phyloP scores from a whole-genome alignment of 352 stramenopile genomes.

The Phytophthora kernoviae region DNA sequence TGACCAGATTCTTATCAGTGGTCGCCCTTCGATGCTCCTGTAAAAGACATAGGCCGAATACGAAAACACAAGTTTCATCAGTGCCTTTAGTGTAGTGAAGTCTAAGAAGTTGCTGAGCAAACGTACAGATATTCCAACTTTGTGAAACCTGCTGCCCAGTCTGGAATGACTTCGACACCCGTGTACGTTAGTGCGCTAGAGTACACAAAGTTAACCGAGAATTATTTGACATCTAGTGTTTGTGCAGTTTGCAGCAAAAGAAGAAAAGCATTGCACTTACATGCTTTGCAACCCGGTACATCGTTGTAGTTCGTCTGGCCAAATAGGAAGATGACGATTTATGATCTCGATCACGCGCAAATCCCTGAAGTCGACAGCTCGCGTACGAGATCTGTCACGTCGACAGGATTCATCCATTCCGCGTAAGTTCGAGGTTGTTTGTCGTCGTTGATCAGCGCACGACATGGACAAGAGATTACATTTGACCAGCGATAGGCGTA shows the following conservation, averaged over 20 bases:
- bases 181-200: constrained; percentile 26
- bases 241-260: not conserved
- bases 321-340: constrained; percentile 20
- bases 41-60: not conserved
- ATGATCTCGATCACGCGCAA: constrained; percentile 30
- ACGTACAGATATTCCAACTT: constrained; percentile 38
- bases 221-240: too few relatives aligned
- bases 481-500: constrained; percentile 16
- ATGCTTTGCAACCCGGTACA: constrained; percentile 23
- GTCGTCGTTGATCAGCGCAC: constrained; percentile 37
- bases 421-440: constrained; percentile 18
- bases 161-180: constrained; percentile 18
- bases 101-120: not conserved
- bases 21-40: constrained; percentile 32
- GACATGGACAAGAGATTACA: constrained; percentile 31
- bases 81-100: too few relatives aligned
- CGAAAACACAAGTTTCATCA: not conserved
- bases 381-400: constrained; percentile 14
- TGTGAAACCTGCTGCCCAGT: constrained; percentile 15
- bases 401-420: constrained; percentile 11
- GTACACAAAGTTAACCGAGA: not conserved
- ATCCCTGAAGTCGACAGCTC: constrained; percentile 24
- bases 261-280: constrained; percentile 6
- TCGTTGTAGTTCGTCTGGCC: constrained; percentile 25
- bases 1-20: constrained; percentile 12